Percentiles rank a stretch among this genome's conserved stretches.
Conservation (phyloP, 345 rosid species). For the Tarenaya hassleriana region DNA sequence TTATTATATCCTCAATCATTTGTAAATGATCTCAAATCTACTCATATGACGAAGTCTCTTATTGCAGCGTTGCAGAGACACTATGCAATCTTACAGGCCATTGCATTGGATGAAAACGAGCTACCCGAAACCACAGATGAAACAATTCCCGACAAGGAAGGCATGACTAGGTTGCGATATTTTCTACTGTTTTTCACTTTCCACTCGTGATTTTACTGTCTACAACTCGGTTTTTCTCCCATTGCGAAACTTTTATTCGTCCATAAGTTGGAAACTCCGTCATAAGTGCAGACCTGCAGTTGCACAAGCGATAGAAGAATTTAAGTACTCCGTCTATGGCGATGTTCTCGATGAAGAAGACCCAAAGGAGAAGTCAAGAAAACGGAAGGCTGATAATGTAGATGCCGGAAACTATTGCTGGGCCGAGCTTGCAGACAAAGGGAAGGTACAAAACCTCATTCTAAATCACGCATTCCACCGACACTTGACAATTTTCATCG, state of each 20-base stretch:
- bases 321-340: slow-evolving; percentile 71
- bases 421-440: slow-evolving; percentile 67
- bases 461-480: too few species aligned
- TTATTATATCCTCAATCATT: slow-evolving; percentile 13
- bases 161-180: slow-evolving; percentile 53
- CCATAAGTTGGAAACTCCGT: background rate
- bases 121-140: slow-evolving; percentile 63
- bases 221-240: background rate
- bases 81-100: slow-evolving; percentile 77
- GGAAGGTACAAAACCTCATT: slow-evolving; percentile 51
- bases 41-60: background rate
- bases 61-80: slow-evolving; percentile 87
- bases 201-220: background rate
- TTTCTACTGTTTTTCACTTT: slow-evolving; percentile 2
- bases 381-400: slow-evolving; percentile 54
- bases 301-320: slow-evolving; percentile 61
- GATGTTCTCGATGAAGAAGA: slow-evolving; percentile 55
- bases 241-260: background rate
- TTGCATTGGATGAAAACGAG: slow-evolving; percentile 82
- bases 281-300: slow-evolving; percentile 46
- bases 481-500: too few species aligned
- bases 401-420: slow-evolving; percentile 57
- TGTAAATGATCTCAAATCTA: background rate
- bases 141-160: slow-evolving; percentile 86
- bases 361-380: slow-evolving; percentile 47